phyloP scores from a whole-genome alignment of 768 basidiomycete genomes.

The Lanmaoa rubissima region DNA sequence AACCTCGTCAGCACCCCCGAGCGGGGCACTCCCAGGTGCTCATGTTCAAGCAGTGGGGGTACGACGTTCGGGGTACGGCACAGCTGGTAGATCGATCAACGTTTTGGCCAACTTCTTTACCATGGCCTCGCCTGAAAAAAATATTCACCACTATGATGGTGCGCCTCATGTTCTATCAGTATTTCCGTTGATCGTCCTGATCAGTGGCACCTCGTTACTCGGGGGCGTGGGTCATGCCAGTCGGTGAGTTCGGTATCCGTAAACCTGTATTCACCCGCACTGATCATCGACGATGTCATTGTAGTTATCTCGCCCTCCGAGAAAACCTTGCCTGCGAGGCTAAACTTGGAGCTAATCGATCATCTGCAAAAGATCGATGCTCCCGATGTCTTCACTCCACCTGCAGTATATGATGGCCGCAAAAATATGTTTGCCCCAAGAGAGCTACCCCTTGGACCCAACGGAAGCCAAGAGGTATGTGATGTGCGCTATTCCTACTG shows the following conservation, averaged over 20 bases:
- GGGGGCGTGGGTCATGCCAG: slow-evolving; percentile 8
- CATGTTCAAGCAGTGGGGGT: slow-evolving; percentile 62
- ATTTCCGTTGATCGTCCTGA: slow-evolving; percentile 19
- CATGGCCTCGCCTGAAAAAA: slow-evolving; percentile 55
- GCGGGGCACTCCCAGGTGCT: slow-evolving; percentile 27
- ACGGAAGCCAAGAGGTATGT: slow-evolving; percentile 51
- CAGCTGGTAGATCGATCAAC: slow-evolving; percentile 44
- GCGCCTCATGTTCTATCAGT: slow-evolving; percentile 35
- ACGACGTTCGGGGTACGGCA: slow-evolving; percentile 62
- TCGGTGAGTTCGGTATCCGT: slow-evolving; percentile 15
- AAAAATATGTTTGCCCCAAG: slow-evolving; percentile 71
- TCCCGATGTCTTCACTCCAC: slow-evolving; percentile 69
- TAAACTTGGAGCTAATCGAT: slow-evolving; percentile 71
- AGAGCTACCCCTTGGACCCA: slow-evolving; percentile 57
- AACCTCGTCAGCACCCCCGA: slow-evolving; percentile 30
- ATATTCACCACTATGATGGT: slow-evolving; percentile 83
- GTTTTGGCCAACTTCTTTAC: slow-evolving; percentile 62
- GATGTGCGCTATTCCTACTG: background rate
- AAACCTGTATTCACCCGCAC: background rate
- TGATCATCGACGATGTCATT: slow-evolving; percentile 13
- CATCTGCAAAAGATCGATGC: slow-evolving; percentile 57
- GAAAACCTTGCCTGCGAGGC: slow-evolving; percentile 59
- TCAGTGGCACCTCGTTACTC: slow-evolving; percentile 6
- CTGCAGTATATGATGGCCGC: slow-evolving; percentile 73
- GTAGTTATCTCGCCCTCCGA: slow-evolving; percentile 67